Evolutionary conservation across 148 eudicot species (phyloP).

Genomic region (Amaranthus hypochondriacus): DNA sequence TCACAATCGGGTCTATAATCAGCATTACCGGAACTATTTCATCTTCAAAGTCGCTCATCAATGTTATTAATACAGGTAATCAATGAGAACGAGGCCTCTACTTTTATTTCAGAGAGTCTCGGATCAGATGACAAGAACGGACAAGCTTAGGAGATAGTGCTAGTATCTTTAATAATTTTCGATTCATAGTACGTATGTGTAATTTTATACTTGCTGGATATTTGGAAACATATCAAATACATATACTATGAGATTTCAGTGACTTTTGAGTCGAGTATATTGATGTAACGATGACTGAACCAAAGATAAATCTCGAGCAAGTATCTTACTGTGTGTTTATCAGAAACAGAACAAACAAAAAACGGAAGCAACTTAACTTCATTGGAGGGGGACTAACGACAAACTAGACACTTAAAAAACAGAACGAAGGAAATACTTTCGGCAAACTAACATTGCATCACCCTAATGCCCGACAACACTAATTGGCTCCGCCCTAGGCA

Average conservation of each 20-base stretch:
- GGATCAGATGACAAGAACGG: not conserved
- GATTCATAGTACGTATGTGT: too few relatives aligned
- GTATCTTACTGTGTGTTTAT: not conserved
- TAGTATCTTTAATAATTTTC: too few relatives aligned
- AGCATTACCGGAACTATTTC: slow-evolving; percentile 52
- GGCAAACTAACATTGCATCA: not conserved
- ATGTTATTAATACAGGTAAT: slow-evolving; percentile 26
- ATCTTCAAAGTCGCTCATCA: slow-evolving; percentile 36
- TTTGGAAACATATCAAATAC: too few relatives aligned
- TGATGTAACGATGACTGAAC: not conserved
- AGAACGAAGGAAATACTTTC: too few relatives aligned
- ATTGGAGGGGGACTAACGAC: too few relatives aligned
- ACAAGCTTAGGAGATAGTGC: too few relatives aligned
- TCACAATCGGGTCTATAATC: slow-evolving; percentile 36
- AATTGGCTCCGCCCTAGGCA: not conserved
- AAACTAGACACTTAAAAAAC: too few relatives aligned
- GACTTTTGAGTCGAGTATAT: not conserved
- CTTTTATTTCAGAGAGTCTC: not conserved
- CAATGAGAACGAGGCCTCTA: slow-evolving; percentile 2
- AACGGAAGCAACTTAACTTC: not conserved
- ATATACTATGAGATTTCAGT: too few relatives aligned
- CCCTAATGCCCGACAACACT: not conserved
- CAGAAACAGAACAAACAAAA: not conserved
- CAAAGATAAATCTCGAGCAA: not conserved
- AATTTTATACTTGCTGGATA: too few relatives aligned